These are phyloP conservation scores for Magnaporthiopsis poae DNA, from an alignment of 2,329 filamentous ascomycete genomes.

Conservation along the genomic window DNA sequence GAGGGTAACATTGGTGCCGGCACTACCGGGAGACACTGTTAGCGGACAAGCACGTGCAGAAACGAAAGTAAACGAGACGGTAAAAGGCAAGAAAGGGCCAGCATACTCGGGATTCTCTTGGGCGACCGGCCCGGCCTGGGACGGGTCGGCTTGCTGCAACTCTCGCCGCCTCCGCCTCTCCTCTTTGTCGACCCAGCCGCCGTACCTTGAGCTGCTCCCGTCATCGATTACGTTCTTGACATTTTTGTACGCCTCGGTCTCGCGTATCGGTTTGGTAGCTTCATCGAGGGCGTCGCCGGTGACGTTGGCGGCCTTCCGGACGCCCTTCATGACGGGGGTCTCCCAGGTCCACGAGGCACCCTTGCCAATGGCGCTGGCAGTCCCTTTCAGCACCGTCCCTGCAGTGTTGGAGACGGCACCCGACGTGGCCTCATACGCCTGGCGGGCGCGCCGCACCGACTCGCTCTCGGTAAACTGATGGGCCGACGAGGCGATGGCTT, in stretches of 20 bases:
- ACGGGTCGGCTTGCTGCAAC: constrained; percentile 41
- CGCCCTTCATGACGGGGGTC: constrained; percentile 81
- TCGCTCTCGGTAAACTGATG: constrained; percentile 91
- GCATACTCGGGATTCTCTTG: constrained; percentile 83
- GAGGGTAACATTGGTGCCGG: constrained; percentile 84
- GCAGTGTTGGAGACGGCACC: constrained; percentile 73
- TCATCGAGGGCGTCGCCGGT: constrained; percentile 85
- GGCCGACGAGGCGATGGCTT: constrained; percentile 78
- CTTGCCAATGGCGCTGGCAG: constrained; percentile 78
- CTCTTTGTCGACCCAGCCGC: constrained; percentile 93
- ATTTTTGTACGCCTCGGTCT: constrained; percentile 89
- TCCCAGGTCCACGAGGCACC: constrained; percentile 97
- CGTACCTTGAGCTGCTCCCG: constrained; percentile 88
- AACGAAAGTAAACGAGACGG: not conserved
- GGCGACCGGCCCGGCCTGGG: constrained; percentile 46
- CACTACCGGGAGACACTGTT: constrained; percentile 41
- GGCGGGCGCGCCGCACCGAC: constrained; percentile 71
- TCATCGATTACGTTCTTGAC: constrained; percentile 96
- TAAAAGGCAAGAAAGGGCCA: not conserved
- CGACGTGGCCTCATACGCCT: constrained; percentile 78
- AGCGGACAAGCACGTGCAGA: constrained; percentile 11
- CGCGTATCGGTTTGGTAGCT: constrained; percentile 83
- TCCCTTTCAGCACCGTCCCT: constrained; percentile 70
- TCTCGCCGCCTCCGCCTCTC: constrained; percentile 76
- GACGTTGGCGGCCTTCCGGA: constrained; percentile 73